Evolutionary conservation across 257 asterid genomes (phyloP).

Genomic region (Lithospermum erythrorhizon): DNA sequence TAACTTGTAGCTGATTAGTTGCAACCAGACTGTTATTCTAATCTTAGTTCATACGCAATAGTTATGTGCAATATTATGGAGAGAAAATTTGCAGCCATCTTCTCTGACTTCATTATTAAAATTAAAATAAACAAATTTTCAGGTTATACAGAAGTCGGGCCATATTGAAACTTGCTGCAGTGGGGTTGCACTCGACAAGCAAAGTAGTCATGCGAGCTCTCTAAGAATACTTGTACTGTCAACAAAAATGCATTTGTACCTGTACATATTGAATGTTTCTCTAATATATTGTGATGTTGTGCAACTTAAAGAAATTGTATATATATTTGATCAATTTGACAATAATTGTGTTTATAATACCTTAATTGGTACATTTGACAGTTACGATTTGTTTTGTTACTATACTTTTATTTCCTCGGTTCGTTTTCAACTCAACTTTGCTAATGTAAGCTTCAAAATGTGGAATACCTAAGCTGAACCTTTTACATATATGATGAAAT

Average conservation of each 20-base stretch:
- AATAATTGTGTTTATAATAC: background rate
- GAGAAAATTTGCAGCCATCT: too few relatives aligned
- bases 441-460: too few relatives aligned
- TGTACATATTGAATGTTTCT: background rate
- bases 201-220: constrained; percentile 47
- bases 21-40: too few relatives aligned
- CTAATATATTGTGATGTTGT: background rate
- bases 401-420: background rate
- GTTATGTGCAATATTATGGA: too few relatives aligned
- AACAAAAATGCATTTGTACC: background rate
- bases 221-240: constrained; percentile 3
- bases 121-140: constrained; percentile 9
- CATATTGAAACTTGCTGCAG: constrained; percentile 47
- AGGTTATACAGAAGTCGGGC: constrained; percentile 77
- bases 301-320: background rate
- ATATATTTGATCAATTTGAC: background rate
- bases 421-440: background rate
- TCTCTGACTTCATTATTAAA: too few relatives aligned
- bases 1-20: background rate
- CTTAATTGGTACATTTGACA: background rate
- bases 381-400: background rate
- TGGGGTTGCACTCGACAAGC: constrained; percentile 57
- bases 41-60: too few relatives aligned
- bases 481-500: background rate
- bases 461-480: background rate